These are phyloP conservation scores for Cutaneotrichosporon sp. DNA, from an alignment of 1,284 basidiomycete species.

Conservation along the genomic window DNA sequence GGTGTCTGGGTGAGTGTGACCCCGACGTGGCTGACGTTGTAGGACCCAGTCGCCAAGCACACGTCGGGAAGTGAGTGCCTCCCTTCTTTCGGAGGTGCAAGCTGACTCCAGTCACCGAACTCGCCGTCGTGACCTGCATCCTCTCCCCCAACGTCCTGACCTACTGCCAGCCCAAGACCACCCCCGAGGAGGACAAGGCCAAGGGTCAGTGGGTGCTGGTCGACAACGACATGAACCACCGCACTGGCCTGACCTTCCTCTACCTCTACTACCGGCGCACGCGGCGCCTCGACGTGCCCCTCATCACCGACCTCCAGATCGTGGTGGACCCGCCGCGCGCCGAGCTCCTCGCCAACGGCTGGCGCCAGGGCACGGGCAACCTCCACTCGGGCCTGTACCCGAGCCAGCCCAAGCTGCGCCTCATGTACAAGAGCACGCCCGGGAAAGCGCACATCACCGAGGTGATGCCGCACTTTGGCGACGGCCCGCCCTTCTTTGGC, in stretches of 20 bases:
- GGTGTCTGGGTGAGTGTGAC: constrained; percentile 66
- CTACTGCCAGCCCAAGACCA: constrained; percentile 69
- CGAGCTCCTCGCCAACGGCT: constrained; percentile 35
- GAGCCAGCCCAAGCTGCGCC: constrained; percentile 59
- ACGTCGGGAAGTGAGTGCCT: constrained; percentile 65
- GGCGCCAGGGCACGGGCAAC: constrained; percentile 43
- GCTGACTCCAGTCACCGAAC: constrained; percentile 64
- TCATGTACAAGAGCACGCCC: constrained; percentile 68
- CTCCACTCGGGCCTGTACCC: constrained; percentile 50
- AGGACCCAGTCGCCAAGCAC: constrained; percentile 70
- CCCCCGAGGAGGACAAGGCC: constrained; percentile 69
- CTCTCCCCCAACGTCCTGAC: constrained; percentile 61
- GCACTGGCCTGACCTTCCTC: constrained; percentile 55
- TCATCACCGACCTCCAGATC: constrained; percentile 45
- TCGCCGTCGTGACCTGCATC: constrained; percentile 69
- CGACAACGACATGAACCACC: constrained; percentile 69
- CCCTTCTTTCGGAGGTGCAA: neutral
- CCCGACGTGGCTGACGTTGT: constrained; percentile 9
- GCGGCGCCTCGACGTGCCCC: constrained; percentile 58
- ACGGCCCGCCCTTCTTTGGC: constrained; percentile 76
- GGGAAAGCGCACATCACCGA: constrained; percentile 69
- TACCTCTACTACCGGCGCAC: constrained; percentile 82
- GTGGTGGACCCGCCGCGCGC: constrained; percentile 37
- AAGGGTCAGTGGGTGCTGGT: constrained; percentile 88
- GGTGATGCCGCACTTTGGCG: constrained; percentile 80